These are phyloP conservation scores for Dipodascus albidus DNA, from an alignment of 805 yeast genomes.

Conservation along the genomic window DNA sequence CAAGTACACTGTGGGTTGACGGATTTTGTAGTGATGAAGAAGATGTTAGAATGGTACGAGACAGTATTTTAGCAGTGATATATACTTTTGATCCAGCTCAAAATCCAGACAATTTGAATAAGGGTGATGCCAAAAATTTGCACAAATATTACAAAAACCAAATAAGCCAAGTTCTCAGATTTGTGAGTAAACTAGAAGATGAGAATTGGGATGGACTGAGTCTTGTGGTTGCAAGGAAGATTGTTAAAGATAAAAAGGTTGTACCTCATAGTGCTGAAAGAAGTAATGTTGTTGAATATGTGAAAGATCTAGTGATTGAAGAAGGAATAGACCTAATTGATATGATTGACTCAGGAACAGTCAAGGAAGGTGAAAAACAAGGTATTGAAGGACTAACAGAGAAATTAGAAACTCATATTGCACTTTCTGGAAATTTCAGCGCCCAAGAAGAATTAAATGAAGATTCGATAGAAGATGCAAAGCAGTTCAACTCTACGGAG, in stretches of 20 bases:
- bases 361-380: slow-evolving; percentile 12
- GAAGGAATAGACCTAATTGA: slow-evolving; percentile 21
- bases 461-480: slow-evolving; percentile 8
- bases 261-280: neutral
- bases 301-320: slow-evolving; percentile 14
- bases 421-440: slow-evolving; percentile 10
- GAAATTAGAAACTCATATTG: slow-evolving; percentile 17
- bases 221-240: slow-evolving; percentile 16
- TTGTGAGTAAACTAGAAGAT: slow-evolving; percentile 13
- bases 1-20: slow-evolving; percentile 21
- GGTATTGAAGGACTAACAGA: slow-evolving; percentile 22
- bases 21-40: slow-evolving; percentile 25
- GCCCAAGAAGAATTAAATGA: slow-evolving; percentile 8
- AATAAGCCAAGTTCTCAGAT: slow-evolving; percentile 10
- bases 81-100: slow-evolving; percentile 18
- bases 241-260: slow-evolving; percentile 4
- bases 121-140: neutral
- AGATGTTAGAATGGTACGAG: slow-evolving; percentile 22
- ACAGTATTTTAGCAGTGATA: slow-evolving; percentile 27
- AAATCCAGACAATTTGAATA: neutral
- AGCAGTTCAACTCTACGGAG: slow-evolving; percentile 3
- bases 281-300: neutral
- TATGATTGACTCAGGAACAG: slow-evolving; percentile 6
- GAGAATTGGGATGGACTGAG: slow-evolving; percentile 20
- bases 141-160: slow-evolving; percentile 8